Base-by-base conservation (phyloP, 176 grass and related monocot genomes). In the Hordeum marinum region DNA sequence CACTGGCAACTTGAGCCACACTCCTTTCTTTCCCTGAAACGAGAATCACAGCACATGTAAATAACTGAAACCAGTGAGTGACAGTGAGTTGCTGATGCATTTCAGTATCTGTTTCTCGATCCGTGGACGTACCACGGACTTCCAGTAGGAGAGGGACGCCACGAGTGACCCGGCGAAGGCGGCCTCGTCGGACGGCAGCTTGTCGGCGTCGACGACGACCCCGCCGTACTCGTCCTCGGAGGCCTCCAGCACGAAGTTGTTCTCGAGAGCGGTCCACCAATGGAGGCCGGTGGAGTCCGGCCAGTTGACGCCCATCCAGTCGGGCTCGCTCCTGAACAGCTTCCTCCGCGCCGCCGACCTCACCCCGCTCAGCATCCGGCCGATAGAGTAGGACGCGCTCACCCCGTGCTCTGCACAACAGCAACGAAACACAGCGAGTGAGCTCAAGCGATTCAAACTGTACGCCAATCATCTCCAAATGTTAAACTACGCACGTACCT, bases 161-260 rank as follows among this genome's bases (percentile, higher is more conserved):
- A 80, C 81, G 37, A 99, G 91, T 0, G 90, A 83, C 24, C 54
- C n/a, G 20, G 85, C 73, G 88, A 99, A 99, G 20, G 84, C 82
- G 58, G 82, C 84, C 40, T 35, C 57, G 69, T 92, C 88, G 31
- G 36, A 12, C 2, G 96, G 91, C 75, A 98, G 83, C 85, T 41
- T 79, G 39, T 94, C 91, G 46, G 90, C 75, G 76, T 91, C 91
- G 71, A 99, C 81, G 77, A 99, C 31, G 11, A 99, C 89, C 26
- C 96, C 96, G n/a, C 91, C 91, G 80, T 99, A 99, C 76, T 96
- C 86, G 84, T 99, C 96, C 82, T 96, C 93, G 2, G 80, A 68
- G 20, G 89, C 45, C 77, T 99, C 88, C 10, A 96, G 93, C 74
- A 94, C 77, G 67, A 81, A 82, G 80, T 89, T 89, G 83, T 91